Evolutionary conservation across 768 basidiomycete genomes (phyloP), one percentile per base, ranked within the genome.

Genomic region (Lentinula aciculospora): DNA sequence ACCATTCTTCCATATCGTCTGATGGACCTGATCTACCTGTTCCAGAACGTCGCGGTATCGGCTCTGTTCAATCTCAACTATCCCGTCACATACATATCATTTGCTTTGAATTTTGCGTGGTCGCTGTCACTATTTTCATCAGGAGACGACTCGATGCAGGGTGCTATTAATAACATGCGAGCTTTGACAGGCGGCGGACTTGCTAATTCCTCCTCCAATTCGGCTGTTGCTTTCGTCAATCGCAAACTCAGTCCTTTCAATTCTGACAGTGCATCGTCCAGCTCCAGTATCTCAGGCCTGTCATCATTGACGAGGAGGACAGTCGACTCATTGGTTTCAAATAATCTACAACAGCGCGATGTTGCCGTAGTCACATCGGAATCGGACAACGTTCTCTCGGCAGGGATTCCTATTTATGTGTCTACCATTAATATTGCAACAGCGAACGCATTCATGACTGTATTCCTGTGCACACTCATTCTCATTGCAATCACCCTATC

Each of bases 41-140:
- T 87, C 71, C 96, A 98, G 72, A 79, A 85, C 66, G 88, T 95
- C 53, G 92, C 88, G 27, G 80, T 82, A 27, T 86, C 90, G 2
- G 87, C 81, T 3, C 78, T 98, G 62, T 79, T 97, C 56, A 82
- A 83, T 63, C 80, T 98, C 67, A 89, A 98, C 69, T 98, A 94
- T 67, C 90, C 96, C 1, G 80, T 82, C 39, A 81, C 88, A 12
- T 98, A 94, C 70, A 80, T 84, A 53, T 81, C 88, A 23, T 98
- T 86, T 64, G 77, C 89, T 2, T 76, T 86, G 66, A 98, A 98
- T 66, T 97, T 96, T 63, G 82, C 86, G 0, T 98, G 94, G 94
- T 80, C 90, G 0, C 71, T 96, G 66, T 92, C 92, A 0, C 72
- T 98, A 12, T 81, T 92, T 57, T 70, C 80, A 21, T 80, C 82